phyloP scores from a whole-genome alignment of 2,329 filamentous ascomycete species.

The Diaporthe velutina region DNA sequence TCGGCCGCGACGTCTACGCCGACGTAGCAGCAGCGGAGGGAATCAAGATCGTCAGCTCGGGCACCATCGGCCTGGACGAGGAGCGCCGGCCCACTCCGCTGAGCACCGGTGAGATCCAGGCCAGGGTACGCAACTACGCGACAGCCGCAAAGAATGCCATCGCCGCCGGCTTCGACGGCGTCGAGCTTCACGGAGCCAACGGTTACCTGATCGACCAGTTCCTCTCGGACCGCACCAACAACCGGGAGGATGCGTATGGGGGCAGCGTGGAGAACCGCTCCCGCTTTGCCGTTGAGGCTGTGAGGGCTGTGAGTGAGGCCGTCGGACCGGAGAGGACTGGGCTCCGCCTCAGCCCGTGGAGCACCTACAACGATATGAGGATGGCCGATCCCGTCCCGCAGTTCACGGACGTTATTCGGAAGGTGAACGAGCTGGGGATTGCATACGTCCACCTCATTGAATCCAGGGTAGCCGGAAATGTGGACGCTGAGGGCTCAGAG shows the following conservation, averaged over 20 bases:
- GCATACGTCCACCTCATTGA: constrained; percentile 33
- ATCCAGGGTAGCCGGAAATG: not conserved
- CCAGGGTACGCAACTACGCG: constrained; percentile 48
- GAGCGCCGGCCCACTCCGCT: constrained; percentile 50
- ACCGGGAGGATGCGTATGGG: constrained; percentile 66
- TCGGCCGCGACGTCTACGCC: constrained; percentile 66
- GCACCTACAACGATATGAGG: constrained; percentile 5
- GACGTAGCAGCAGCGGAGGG: constrained; percentile 46
- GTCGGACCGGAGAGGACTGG: constrained; percentile 18
- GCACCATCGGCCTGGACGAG: not conserved
- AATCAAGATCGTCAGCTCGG: constrained; percentile 40
- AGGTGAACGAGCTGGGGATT: not conserved
- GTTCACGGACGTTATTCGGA: constrained; percentile 19
- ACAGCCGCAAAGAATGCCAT: constrained; percentile 58
- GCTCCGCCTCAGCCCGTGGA: constrained; percentile 20
- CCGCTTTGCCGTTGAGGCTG: constrained; percentile 64
- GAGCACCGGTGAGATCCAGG: constrained; percentile 57
- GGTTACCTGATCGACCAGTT: constrained; percentile 66
- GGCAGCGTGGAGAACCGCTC: constrained; percentile 67
- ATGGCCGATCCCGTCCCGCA: constrained; percentile 25
- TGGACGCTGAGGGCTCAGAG: constrained; percentile 5
- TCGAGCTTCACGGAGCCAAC: constrained; percentile 57
- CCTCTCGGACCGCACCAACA: constrained; percentile 66
- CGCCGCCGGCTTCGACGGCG: constrained; percentile 63
- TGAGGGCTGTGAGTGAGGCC: constrained; percentile 56